These are phyloP conservation scores for Saccharomycopsis sp. DNA, from an alignment of 805 yeast genomes.

Conservation along the genomic window DNA sequence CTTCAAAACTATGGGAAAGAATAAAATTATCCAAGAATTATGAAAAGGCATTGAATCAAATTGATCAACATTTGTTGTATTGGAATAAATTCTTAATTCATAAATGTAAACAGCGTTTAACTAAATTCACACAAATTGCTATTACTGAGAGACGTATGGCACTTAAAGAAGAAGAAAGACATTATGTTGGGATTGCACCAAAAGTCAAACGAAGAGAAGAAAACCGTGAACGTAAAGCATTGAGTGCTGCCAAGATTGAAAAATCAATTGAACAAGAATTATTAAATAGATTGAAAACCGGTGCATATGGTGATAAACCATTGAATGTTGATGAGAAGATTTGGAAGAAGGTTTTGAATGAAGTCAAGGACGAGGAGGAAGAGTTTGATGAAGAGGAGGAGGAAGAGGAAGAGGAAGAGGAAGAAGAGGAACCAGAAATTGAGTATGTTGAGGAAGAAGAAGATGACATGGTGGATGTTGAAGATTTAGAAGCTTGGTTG, in stretches of 20 bases:
- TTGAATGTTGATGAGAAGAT: slow-evolving; percentile 91
- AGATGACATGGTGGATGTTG: slow-evolving; percentile 85
- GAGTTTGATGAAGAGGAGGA: slow-evolving; percentile 40
- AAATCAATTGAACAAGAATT: slow-evolving; percentile 94
- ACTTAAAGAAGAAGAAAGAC: slow-evolving; percentile 75
- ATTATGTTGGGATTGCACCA: slow-evolving; percentile 85
- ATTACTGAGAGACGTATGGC: slow-evolving; percentile 93
- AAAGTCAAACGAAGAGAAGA: slow-evolving; percentile 93
- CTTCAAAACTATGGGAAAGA: slow-evolving; percentile 91
- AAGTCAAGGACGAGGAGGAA: slow-evolving; percentile 46
- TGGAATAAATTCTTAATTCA: slow-evolving; percentile 91
- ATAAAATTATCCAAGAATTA: slow-evolving; percentile 86
- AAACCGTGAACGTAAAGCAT: slow-evolving; percentile 91
- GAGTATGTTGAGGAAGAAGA: slow-evolving; percentile 90
- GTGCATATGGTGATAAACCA: slow-evolving; percentile 98
- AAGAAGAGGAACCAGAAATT: slow-evolving; percentile 63
- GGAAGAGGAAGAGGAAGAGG: slow-evolving; percentile 43
- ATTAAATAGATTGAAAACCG: slow-evolving; percentile 89
- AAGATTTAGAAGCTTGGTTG: slow-evolving; percentile 73
- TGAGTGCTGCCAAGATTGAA: slow-evolving; percentile 94
- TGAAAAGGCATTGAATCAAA: slow-evolving; percentile 77
- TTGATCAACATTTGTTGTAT: slow-evolving; percentile 79
- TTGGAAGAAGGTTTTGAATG: slow-evolving; percentile 91
- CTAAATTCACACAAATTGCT: slow-evolving; percentile 91
- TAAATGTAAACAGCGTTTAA: slow-evolving; percentile 93